Evolutionary conservation across 202 grass and related monocot genomes (phyloP), one percentile per base, ranked within the genome.

Genomic region (Setaria italica): DNA sequence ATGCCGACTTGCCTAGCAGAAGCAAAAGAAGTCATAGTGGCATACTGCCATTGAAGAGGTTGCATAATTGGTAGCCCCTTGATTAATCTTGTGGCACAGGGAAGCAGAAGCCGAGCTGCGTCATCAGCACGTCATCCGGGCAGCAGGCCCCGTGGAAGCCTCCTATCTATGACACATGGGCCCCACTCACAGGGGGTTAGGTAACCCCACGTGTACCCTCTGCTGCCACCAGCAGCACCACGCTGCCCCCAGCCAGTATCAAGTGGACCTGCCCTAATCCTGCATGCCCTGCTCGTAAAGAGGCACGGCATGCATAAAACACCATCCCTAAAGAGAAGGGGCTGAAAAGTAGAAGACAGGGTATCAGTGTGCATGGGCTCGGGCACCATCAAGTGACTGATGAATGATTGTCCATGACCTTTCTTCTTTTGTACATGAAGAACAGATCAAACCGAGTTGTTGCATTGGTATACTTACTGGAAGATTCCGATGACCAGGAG

Each of bases 261-360:
- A 87, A 89, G 87, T 84, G 83, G 90, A 50, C 70, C 83, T 70
- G 13, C 58, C 84, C 19, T 60, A 69, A 81, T 89, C 84, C 84
- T 77, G 45, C 80, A 84, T 84, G 78, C 5, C 70, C 76, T 71
- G 69, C 48, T 25, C 80, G 70, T 65, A 81, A 84, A 83, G 80
- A 75, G 70, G 63, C 46, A 76, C 25, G 6, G 60, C 74, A 84
- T 84, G 74, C 62, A 83, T 55, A 70, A 72, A 67, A 88, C 54
- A 72, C 39, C 56, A 48, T 90, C 35, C 46, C 43, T 76, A 83
- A 79, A 91, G 83, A 82, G 77, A 60, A 70, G 60, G 64, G 85
- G 48, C 64, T 62, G 10, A 84, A 81, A 89, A 57, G 74, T 14
- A 41, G 46, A 62, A 68, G 8, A 63, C 63, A 86, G 29, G 48